Conservation (phyloP, 306 rosid genomes). For the Alnus rubra region DNA sequence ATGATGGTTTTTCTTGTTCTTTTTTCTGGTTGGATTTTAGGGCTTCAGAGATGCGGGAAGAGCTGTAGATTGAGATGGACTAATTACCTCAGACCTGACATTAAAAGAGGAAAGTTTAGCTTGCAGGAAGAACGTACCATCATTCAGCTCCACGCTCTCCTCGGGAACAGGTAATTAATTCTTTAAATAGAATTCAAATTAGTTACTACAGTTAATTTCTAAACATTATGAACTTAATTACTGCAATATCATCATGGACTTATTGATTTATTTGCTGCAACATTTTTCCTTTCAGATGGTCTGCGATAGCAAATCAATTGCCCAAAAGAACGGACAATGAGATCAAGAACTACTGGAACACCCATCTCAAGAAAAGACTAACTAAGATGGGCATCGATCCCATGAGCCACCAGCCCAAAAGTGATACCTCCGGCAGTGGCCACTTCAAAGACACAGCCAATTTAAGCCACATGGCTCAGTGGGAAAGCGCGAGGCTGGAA, state of each 20-base stretch:
- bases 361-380: conserved; percentile 40
- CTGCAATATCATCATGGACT: too few species aligned
- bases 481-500: conserved; percentile 44
- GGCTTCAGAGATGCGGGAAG: conserved; percentile 57
- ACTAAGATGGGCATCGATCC: conserved; percentile 44
- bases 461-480: conserved; percentile 42
- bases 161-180: conserved; percentile 57
- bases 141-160: conserved; percentile 60
- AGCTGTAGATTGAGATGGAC: conserved; percentile 61
- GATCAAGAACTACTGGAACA: conserved; percentile 48
- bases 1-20: neutral
- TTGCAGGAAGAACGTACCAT: conserved; percentile 55
- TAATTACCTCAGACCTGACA: conserved; percentile 52
- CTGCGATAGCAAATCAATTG: conserved; percentile 40
- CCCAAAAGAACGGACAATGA: conserved; percentile 46
- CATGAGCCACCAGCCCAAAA: conserved; percentile 39
- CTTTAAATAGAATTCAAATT: too few species aligned
- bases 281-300: conserved; percentile 38
- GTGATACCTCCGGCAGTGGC: conserved; percentile 22
- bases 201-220: too few species aligned
- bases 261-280: too few species aligned
- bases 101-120: conserved; percentile 56
- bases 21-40: conserved; percentile 13
- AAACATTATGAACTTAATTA: too few species aligned
- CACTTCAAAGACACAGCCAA: conserved; percentile 30